Evolutionary conservation across 176 grass and related monocot species (phyloP), one percentile per base, ranked within the genome.

Genomic region (Bromus sterilis): DNA sequence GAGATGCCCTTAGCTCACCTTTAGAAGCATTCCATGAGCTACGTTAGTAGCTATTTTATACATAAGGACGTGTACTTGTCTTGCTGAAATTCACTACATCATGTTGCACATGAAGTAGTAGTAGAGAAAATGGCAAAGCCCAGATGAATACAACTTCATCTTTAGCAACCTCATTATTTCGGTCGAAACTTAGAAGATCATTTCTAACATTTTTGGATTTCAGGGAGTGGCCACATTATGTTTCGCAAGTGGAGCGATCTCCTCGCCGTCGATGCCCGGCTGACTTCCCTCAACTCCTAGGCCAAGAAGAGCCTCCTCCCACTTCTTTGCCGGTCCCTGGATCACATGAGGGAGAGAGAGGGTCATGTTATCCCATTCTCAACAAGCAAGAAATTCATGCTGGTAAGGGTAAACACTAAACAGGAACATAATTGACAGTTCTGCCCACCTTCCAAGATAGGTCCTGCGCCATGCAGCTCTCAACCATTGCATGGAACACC

Each of bases 391-490:
- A 71, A 29, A 11, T 28, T 24, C 46, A 11, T 56, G 13, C 36
- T 35, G 40, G 16, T 46, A 13, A 58, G 6, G 11, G 33, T 61
- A 23, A 79, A 43, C 2, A 3, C 28, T 61, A 23, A 79, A 43
- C 2, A 3, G 28, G 18, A 44, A 71, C 39, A 44, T 30, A 18
- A 29, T 29, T 5, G 9, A 40, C 11, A 68, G 34, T 68, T n/a
- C 3, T 28, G 40, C 69, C 37, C 81, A 88, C 91, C 91, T 94
- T 94, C 88, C 91, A 94, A 37, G 91, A 94, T 69, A 94, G 83
- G 60, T 94, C 91, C 70, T 78, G 86, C 10, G 71, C 76, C 91
- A 94, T 94, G 83, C 91, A 91, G 46, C 91, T 94, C 75, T 83
- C 79, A 14, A 94, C 69, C 88, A 94, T 94, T 18, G 67, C 74